phyloP scores from a whole-genome alignment of 1,139 yeast genomes.

The Sugiyamaella japonica region DNA sequence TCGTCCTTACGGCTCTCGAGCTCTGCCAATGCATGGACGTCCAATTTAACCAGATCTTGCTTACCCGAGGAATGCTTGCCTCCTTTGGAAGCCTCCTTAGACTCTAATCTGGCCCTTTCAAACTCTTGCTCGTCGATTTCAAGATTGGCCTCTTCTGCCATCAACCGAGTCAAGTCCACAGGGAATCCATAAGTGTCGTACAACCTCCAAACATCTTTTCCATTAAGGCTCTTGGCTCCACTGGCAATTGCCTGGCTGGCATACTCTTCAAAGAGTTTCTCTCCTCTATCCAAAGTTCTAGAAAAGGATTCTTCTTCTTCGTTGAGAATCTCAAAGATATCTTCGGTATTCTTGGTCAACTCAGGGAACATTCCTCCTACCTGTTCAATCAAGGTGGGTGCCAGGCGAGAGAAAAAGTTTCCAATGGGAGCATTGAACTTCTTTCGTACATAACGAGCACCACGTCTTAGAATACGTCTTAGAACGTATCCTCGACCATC shows the following conservation, averaged over 20 bases:
- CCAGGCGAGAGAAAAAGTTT: constrained; percentile 83
- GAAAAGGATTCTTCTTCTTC: constrained; percentile 96
- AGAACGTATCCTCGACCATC: constrained; percentile 98
- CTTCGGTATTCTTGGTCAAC: constrained; percentile 64
- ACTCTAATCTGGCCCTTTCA: constrained; percentile 82
- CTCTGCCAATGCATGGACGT: constrained; percentile 79
- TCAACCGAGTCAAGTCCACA: constrained; percentile 91
- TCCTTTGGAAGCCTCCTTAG: constrained; percentile 94
- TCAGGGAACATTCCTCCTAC: constrained; percentile 91
- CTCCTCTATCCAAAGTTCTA: constrained; percentile 96
- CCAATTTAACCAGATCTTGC: constrained; percentile 65
- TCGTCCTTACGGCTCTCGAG: constrained; percentile 43
- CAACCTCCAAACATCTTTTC: constrained; percentile 96
- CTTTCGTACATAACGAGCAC: constrained; percentile 94
- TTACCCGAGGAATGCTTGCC: constrained; percentile 65
- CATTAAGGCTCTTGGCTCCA: constrained; percentile 74
- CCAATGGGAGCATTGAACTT: constrained; percentile 96
- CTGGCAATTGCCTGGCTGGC: constrained; percentile 79
- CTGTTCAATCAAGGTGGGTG: constrained; percentile 90
- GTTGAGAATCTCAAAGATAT: constrained; percentile 84
- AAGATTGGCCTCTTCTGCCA: constrained; percentile 98
- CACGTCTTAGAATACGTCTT: constrained; percentile 96
- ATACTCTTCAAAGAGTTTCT: constrained; percentile 89
- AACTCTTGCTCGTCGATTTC: constrained; percentile 89
- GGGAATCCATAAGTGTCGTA: constrained; percentile 99